phyloP scores from a whole-genome alignment of 495 filamentous ascomycete genomes.

The Lineolata rhizophorae region DNA sequence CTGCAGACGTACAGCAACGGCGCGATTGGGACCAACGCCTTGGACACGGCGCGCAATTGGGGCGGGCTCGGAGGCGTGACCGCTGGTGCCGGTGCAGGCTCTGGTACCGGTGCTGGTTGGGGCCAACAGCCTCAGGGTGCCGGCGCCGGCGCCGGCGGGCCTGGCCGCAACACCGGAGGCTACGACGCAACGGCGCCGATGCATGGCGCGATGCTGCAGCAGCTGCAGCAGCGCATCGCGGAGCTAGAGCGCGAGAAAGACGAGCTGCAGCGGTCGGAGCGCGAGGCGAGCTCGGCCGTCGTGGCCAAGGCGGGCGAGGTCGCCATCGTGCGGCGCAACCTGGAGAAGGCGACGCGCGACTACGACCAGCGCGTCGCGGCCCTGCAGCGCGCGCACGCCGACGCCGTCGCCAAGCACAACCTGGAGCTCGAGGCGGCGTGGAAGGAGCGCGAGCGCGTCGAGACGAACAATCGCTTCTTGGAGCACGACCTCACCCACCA shows the following conservation, averaged over 20 bases:
- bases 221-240: too few species aligned
- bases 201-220: too few species aligned
- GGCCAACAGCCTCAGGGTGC: too few species aligned
- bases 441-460: slow-evolving; percentile 34
- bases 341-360: slow-evolving; percentile 29
- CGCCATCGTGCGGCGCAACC: slow-evolving; percentile 42
- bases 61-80: too few species aligned
- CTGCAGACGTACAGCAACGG: slow-evolving; percentile 1
- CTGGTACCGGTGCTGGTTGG: too few species aligned
- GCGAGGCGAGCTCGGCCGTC: too few species aligned
- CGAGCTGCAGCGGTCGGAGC: too few species aligned
- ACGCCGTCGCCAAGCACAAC: slow-evolving; percentile 31
- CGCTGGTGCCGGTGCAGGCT: too few species aligned
- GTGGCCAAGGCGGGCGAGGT: slow-evolving; percentile 43
- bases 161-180: too few species aligned
- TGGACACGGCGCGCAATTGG: too few species aligned
- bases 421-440: slow-evolving; percentile 32
- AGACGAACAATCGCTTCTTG: slow-evolving; percentile 41
- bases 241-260: slow-evolving; percentile 33
- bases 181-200: too few species aligned
- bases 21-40: not conserved
- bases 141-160: too few species aligned
- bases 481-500: slow-evolving; percentile 44
- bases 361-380: slow-evolving; percentile 30
- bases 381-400: slow-evolving; percentile 30